These are phyloP conservation scores for Picochlorum sp. DNA, from an alignment of 139 green algal genomes.

Conservation along the genomic window DNA sequence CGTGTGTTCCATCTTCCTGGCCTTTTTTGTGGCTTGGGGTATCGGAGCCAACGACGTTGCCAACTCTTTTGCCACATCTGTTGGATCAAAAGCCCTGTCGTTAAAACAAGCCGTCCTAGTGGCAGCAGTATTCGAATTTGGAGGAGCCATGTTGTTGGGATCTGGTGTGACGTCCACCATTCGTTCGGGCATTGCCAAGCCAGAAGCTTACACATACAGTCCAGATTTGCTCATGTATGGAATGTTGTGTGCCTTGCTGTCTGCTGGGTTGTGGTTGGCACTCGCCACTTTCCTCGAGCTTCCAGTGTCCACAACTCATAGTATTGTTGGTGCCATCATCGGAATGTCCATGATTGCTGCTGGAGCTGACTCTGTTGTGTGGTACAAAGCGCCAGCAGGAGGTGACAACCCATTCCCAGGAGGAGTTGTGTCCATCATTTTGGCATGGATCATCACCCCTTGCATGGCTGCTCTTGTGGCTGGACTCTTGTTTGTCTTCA, in stretches of 20 bases:
- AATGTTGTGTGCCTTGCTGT: slow-evolving; percentile 47
- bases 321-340: slow-evolving; percentile 31
- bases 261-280: slow-evolving; percentile 44
- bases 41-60: slow-evolving; percentile 35
- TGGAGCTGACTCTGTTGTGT: slow-evolving; percentile 12
- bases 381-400: slow-evolving; percentile 4
- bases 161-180: slow-evolving; percentile 47
- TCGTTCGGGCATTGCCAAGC: slow-evolving; percentile 29
- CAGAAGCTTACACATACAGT: slow-evolving; percentile 18
- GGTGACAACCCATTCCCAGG: slow-evolving; percentile 30
- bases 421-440: slow-evolving; percentile 34
- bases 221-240: slow-evolving; percentile 54
- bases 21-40: slow-evolving; percentile 25
- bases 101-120: slow-evolving; percentile 28
- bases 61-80: slow-evolving; percentile 5
- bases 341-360: slow-evolving; percentile 22
- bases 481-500: slow-evolving; percentile 25
- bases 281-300: slow-evolving; percentile 44
- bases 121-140: slow-evolving; percentile 32
- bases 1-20: slow-evolving; percentile 18
- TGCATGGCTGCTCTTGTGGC: slow-evolving; percentile 19
- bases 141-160: slow-evolving; percentile 29
- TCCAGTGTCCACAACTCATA: slow-evolving; percentile 40
- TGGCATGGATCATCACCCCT: slow-evolving; percentile 50
- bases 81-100: slow-evolving; percentile 28